phyloP scores from a whole-genome alignment of 2,329 filamentous ascomycete genomes.

The Fusarium sp. region DNA sequence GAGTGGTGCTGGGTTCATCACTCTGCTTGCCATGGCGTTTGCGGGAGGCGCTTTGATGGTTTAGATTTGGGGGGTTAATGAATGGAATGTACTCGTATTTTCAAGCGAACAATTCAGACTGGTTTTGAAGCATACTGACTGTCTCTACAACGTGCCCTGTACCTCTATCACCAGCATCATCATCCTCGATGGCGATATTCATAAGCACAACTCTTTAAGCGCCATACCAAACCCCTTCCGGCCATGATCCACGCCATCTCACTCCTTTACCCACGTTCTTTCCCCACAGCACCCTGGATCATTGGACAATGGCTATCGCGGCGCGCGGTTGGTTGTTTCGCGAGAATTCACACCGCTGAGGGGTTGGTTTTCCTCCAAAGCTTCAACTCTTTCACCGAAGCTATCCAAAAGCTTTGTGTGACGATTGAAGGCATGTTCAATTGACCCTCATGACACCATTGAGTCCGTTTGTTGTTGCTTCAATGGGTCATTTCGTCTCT shows the following conservation, averaged over 20 bases:
- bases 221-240: constrained; percentile 34
- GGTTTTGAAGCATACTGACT: not conserved
- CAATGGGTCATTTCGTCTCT: not conserved
- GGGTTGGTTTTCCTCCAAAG: not conserved
- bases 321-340: not conserved
- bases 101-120: constrained; percentile 2
- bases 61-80: constrained; percentile 26
- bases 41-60: constrained; percentile 48
- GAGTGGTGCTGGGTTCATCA: constrained; percentile 38
- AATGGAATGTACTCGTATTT: not conserved
- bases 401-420: not conserved
- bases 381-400: constrained; percentile 7
- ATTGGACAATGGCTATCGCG: constrained; percentile 27
- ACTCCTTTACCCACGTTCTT: constrained; percentile 8
- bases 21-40: constrained; percentile 45
- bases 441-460: not conserved
- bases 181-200: not conserved
- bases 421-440: not conserved
- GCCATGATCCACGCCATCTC: constrained; percentile 28
- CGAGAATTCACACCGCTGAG: constrained; percentile 34
- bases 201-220: constrained; percentile 1
- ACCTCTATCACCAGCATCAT: not conserved
- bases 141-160: not conserved
- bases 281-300: constrained; percentile 29
- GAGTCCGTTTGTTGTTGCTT: not conserved